Conservation (phyloP, 495 filamentous ascomycete species). For the Aspergillus mulundensis region DNA sequence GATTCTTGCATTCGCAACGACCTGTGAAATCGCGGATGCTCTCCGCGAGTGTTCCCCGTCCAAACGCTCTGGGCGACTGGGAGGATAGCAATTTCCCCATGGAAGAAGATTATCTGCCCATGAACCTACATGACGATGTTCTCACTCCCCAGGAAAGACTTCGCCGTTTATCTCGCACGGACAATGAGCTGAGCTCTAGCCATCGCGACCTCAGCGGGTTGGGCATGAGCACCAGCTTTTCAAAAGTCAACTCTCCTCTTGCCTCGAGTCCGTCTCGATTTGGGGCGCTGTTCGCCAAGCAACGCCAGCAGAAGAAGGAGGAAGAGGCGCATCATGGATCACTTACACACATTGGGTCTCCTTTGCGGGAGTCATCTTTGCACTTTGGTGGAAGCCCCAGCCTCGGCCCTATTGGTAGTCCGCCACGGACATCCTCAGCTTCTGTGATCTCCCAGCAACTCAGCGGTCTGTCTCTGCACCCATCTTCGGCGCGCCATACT, state of each 20-base stretch:
- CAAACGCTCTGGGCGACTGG: slow-evolving; percentile 65
- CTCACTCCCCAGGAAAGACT: slow-evolving; percentile 87
- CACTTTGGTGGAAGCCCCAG: slow-evolving; percentile 57
- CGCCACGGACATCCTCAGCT: slow-evolving; percentile 60
- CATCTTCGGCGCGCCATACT: slow-evolving; percentile 39
- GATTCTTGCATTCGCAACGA: slow-evolving; percentile 82
- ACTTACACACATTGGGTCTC: slow-evolving; percentile 88
- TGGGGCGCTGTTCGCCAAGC: slow-evolving; percentile 74
- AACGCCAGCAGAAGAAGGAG: slow-evolving; percentile 71
- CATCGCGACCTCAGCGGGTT: slow-evolving; percentile 58
- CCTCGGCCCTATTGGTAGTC: slow-evolving; percentile 55
- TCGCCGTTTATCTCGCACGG: slow-evolving; percentile 72
- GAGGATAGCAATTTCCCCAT: slow-evolving; percentile 80
- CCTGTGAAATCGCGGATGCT: slow-evolving; percentile 63
- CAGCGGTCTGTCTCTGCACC: slow-evolving; percentile 43
- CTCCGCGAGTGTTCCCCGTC: slow-evolving; percentile 71
- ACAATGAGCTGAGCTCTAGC: slow-evolving; percentile 57
- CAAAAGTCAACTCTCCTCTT: slow-evolving; percentile 76
- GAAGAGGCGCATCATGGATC: slow-evolving; percentile 50
- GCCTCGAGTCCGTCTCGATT: slow-evolving; percentile 83
- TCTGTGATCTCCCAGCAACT: slow-evolving; percentile 71
- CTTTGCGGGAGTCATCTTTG: slow-evolving; percentile 79
- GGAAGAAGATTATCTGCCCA: slow-evolving; percentile 90
- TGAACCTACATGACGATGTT: slow-evolving; percentile 84
- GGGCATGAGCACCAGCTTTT: slow-evolving; percentile 58